Percentiles rank a stretch among this genome's conserved stretches.
phyloP scores from a whole-genome alignment of 257 asterid species.

The Nicotiana knightiana region DNA sequence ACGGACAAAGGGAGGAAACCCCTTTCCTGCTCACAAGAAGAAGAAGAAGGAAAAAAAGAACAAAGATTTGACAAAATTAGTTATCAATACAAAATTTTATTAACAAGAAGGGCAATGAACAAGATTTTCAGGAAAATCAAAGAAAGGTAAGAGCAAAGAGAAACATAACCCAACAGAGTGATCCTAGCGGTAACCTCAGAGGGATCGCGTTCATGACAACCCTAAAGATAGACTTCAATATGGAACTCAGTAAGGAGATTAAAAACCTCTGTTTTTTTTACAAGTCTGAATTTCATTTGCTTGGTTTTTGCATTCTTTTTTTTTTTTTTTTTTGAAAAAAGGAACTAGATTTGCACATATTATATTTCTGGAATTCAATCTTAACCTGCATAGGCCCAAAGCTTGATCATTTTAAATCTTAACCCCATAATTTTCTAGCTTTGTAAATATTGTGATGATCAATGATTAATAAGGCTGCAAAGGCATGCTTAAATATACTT shows the following conservation, averaged over 20 bases:
- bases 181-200: background rate
- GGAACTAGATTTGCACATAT: background rate
- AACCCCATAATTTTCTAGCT: constrained; percentile 3
- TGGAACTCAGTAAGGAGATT: background rate
- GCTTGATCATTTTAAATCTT: background rate
- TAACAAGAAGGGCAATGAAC: background rate
- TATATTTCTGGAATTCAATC: background rate
- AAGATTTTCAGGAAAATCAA: background rate
- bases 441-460: background rate
- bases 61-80: background rate
- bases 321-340: background rate
- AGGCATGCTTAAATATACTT: background rate
- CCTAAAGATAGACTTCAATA: background rate
- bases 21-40: constrained; percentile 64
- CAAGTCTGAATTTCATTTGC: background rate
- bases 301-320: background rate
- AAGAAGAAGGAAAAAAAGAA: background rate
- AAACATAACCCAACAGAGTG: background rate
- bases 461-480: background rate
- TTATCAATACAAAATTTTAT: background rate
- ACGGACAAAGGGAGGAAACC: constrained; percentile 96
- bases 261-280: background rate
- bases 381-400: background rate
- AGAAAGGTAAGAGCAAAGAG: background rate
- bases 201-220: background rate